Evolutionary conservation across 768 basidiomycete genomes (phyloP).

Genomic region (Hericium rajendrae): DNA sequence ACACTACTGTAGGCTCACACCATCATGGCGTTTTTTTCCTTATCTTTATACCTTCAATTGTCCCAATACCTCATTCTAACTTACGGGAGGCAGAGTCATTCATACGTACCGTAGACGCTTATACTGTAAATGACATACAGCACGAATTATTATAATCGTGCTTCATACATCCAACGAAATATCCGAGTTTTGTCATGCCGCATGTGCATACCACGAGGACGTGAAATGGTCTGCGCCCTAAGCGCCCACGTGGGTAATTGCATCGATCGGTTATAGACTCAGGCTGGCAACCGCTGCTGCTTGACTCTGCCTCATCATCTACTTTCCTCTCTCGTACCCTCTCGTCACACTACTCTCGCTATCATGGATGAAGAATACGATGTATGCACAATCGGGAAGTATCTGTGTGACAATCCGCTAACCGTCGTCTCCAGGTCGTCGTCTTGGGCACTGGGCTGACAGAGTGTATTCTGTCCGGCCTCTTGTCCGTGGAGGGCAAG

Average conservation of each 20-base stretch:
- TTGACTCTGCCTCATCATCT: conserved; percentile 6
- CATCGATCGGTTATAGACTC: not conserved
- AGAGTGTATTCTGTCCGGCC: conserved; percentile 95
- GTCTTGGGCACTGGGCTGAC: conserved; percentile 96
- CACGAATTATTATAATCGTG: no score
- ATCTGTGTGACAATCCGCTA: conserved; percentile 1
- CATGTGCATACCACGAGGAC: not conserved
- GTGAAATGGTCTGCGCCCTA: not conserved
- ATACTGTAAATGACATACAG: no score
- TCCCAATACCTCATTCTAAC: no score
- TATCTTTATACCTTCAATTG: no score
- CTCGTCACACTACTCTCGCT: conserved; percentile 14
- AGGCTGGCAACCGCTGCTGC: conserved; percentile 1
- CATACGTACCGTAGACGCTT: no score
- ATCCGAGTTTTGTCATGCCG: not conserved
- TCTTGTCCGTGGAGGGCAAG: conserved; percentile 99
- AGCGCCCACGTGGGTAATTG: not conserved
- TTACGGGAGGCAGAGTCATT: no score
- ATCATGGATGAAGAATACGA: conserved; percentile 99
- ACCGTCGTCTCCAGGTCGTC: conserved; percentile 47
- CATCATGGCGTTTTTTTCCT: no score
- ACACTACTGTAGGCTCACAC: no score
- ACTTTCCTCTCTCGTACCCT: conserved; percentile 18
- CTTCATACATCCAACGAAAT: no score
- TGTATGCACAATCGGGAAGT: conserved; percentile 33